Evolutionary conservation across 495 filamentous ascomycete species (phyloP), one percentile per base, ranked within the genome.

Genomic region (Hypoxylon crocopeplum): DNA sequence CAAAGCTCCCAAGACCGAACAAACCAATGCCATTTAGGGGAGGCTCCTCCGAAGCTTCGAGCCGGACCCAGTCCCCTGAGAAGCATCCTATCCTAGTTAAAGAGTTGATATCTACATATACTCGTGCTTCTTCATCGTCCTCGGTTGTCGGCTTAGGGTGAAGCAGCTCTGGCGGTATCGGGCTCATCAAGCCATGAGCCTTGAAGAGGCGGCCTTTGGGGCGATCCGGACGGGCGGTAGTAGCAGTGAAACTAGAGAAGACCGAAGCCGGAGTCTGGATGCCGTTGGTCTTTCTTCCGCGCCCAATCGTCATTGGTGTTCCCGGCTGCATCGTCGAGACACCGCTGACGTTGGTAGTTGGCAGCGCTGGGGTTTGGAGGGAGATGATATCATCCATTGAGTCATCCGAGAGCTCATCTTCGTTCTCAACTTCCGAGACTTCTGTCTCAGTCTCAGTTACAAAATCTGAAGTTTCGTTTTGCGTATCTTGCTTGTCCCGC

Each of bases 1-100:
- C 77, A 57, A 83, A 78, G 55, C 76, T 85, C 16, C 79, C 83
- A 27, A 79, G 71, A 15, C 80, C 72, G 42, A 82, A 86, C 54
- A 74, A 76, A 75, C 73, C 86, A 70, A 76, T 76, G 69, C 74
- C 83, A 57, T 78, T 79, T 57, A 82, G 72, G 10, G 84, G 82
- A 11, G 88, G 86, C 61, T 90, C 90, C 32, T 85, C 76, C 11
- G 88, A 80, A 1, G 83, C 76, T 74, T 94, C 90, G 15, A 98
- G 77, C 2, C 87, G 84, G n/a, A 97, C 91, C 94, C 94, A 98
- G 67, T 98, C 94, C 11, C 94, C 94, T 0, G 93, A 97, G 71
- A 98, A 98, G 69, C 92, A 97, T 21, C 92, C 91, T 33, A 98
- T 83, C 54, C 90, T 88, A n/a, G 89, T 85, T 8, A 98, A 75